These are phyloP conservation scores for Trametes sanguinea DNA, from an alignment of 768 basidiomycete genomes.

Conservation along the genomic window DNA sequence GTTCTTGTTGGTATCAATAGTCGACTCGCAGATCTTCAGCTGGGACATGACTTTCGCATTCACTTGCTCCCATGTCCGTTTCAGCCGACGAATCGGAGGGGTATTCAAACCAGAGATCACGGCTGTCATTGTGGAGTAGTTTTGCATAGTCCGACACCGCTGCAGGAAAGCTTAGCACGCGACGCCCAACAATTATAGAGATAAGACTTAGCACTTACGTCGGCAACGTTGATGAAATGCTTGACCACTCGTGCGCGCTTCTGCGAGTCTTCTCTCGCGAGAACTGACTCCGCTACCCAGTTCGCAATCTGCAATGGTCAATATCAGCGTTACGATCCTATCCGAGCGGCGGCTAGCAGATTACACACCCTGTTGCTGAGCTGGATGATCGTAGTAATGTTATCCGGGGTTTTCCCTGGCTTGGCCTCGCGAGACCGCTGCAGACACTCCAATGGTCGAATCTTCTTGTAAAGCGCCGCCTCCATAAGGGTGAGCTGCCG, in stretches of 20 bases:
- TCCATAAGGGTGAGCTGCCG: slow-evolving; percentile 93
- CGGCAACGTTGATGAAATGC: slow-evolving; percentile 88
- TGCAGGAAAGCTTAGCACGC: slow-evolving; percentile 33
- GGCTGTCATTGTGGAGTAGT: slow-evolving; percentile 97
- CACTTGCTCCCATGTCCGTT: slow-evolving; percentile 92
- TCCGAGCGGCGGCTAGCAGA: background rate
- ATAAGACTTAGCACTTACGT: slow-evolving; percentile 54
- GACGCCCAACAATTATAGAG: background rate
- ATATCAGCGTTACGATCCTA: background rate
- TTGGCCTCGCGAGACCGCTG: slow-evolving; percentile 78
- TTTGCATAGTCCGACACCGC: slow-evolving; percentile 88
- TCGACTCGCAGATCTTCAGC: slow-evolving; percentile 81
- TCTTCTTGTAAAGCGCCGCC: slow-evolving; percentile 81
- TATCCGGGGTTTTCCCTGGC: slow-evolving; percentile 67
- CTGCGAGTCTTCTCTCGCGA: slow-evolving; percentile 78
- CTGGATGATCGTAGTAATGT: slow-evolving; percentile 85
- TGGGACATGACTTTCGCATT: slow-evolving; percentile 70
- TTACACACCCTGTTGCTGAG: slow-evolving; percentile 77
- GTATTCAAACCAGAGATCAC: slow-evolving; percentile 94
- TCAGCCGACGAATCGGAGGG: slow-evolving; percentile 88
- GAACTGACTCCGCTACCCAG: slow-evolving; percentile 89
- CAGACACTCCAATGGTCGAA: slow-evolving; percentile 88
- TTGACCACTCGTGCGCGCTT: slow-evolving; percentile 82
- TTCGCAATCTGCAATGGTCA: slow-evolving; percentile 68
- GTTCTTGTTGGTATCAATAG: slow-evolving; percentile 91